phyloP scores from a whole-genome alignment of 805 yeast species.

The Wickerhamiella nectarea region DNA sequence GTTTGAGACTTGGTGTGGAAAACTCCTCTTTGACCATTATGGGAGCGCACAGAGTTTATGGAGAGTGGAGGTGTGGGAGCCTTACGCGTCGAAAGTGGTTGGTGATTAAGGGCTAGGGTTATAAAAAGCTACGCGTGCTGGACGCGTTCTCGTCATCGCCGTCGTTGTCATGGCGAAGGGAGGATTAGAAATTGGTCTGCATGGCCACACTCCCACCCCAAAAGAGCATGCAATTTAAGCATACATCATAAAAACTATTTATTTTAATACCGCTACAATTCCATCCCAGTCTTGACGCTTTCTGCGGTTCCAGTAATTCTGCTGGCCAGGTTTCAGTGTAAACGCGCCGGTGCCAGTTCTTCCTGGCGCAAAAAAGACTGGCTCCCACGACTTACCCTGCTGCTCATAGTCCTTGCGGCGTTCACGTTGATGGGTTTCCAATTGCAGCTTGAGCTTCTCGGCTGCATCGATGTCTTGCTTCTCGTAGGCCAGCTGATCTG shows the following conservation, averaged over 20 bases:
- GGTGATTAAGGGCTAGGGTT: too few relatives aligned
- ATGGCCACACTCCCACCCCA: too few relatives aligned
- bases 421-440: constrained; percentile 71
- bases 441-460: constrained; percentile 47
- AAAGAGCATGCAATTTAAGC: too few relatives aligned
- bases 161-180: too few relatives aligned
- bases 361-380: constrained; percentile 47
- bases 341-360: constrained; percentile 24
- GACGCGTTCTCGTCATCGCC: neutral
- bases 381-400: constrained; percentile 34
- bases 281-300: constrained; percentile 6
- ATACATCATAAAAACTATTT: too few relatives aligned
- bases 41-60: neutral
- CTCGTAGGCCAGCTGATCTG: constrained; percentile 68
- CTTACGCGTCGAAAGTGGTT: too few relatives aligned
- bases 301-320: constrained; percentile 67
- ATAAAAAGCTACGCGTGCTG: too few relatives aligned
- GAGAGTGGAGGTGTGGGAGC: too few relatives aligned
- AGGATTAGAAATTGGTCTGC: too few relatives aligned
- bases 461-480: constrained; percentile 46
- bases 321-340: constrained; percentile 37
- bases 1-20: constrained; percentile 8
- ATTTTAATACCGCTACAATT: neutral
- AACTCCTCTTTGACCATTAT: neutral
- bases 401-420: constrained; percentile 50